Base-by-base conservation (phyloP, 1,284 basidiomycete species). In the Schizophyllum amplum region DNA sequence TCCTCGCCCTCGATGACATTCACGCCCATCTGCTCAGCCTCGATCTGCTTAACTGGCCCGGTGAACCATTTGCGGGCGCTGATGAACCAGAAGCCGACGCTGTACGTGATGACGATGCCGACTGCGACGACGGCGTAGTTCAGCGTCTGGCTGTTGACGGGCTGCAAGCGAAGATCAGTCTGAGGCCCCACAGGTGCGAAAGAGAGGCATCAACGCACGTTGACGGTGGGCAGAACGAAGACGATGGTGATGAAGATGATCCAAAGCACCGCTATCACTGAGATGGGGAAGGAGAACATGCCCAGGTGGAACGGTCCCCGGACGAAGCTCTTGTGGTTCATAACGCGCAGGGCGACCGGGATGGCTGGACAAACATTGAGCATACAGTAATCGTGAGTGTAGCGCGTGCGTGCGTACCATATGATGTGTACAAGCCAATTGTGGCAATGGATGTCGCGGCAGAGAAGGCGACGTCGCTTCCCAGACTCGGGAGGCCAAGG, bases 361-460 rank as follows among this genome's bases (percentile, higher is more conserved):
- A 89, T 82, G 6, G 74, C 84, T 83, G 62, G 59, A 25, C 24
- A 51, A 33, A 13, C 17, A 47, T 21, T 52, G 27, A 33, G n/a
- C 48, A 22, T 13, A 21, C 5, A 1, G 0, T 13, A 24, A n/a
- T n/a, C 5, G 47, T 22, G 52, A 50, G 7, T 17, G 11, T 33
- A 23, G 50, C 21, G 24, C 24, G 21, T 23, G 15, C 6, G 52
- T 23, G 62, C 70, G 22, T 60, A 79, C 80, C 84, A 63, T 88
- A 89, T 0, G 84, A 87, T 50, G 84, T 86, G 65, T 87, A 88
- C n/a, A 89, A 69, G 0, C 86, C 87, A 58, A 88, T 87, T 0
- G 86, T 90, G 1, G 87, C 86, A 58, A 90, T 90, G 25, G 80
- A 82, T 0, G 87, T 90, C 0, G 87, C 87, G 4, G 87, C 87